A percentile compares a stretch with the other conserved stretches of the same genome.
Evolutionary conservation across 805 yeast genomes (phyloP).

Genomic region (Wickerhamiella occidentalis): DNA sequence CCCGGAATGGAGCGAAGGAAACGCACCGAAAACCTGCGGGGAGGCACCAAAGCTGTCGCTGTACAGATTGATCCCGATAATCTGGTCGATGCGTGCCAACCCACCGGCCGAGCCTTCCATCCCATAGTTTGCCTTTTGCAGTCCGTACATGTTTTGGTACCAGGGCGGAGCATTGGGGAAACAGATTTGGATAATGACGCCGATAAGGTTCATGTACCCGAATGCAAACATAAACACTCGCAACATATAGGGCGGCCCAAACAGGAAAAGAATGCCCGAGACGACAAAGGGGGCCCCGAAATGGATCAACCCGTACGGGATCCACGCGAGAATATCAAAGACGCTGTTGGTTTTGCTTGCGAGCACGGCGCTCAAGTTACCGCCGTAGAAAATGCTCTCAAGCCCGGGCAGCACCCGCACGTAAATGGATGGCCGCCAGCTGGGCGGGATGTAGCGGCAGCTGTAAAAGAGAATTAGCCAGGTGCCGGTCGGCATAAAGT

Average conservation of each 20-base stretch:
- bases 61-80: conserved; percentile 72
- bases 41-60: conserved; percentile 71
- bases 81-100: conserved; percentile 66
- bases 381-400: conserved; percentile 87
- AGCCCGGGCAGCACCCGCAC: conserved; percentile 83
- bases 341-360: conserved; percentile 56
- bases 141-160: conserved; percentile 77
- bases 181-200: conserved; percentile 67
- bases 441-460: conserved; percentile 58
- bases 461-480: conserved; percentile 79
- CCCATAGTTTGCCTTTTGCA: conserved; percentile 78
- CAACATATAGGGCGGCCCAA: conserved; percentile 82
- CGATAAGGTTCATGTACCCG: conserved; percentile 84
- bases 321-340: conserved; percentile 82
- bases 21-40: conserved; percentile 89
- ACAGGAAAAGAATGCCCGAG: conserved; percentile 63
- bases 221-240: conserved; percentile 83
- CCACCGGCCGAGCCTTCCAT: conserved; percentile 97
- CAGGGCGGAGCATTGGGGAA: conserved; percentile 98
- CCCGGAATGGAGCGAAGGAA: conserved; percentile 79
- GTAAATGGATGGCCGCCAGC: conserved; percentile 74
- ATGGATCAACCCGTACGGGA: conserved; percentile 87
- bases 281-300: conserved; percentile 84
- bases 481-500: conserved; percentile 69
- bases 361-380: conserved; percentile 69